A percentile compares a stretch with the other conserved stretches of the same genome.
Conservation (phyloP, 2,329 filamentous ascomycete species). For the Trichophaea hybrida region DNA sequence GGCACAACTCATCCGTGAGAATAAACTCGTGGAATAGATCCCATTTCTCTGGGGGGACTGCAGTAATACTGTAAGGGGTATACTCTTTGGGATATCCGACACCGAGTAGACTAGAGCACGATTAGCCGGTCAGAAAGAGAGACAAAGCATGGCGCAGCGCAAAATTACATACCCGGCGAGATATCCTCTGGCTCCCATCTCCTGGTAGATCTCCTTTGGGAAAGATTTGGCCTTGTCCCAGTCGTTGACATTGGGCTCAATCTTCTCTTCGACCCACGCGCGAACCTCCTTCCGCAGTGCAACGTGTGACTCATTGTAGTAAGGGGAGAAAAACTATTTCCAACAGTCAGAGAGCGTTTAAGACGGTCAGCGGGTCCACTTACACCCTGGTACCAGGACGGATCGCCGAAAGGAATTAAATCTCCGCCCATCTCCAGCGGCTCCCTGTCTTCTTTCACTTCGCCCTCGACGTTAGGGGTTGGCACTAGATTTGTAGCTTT, state of each 20-base stretch:
- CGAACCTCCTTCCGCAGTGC: conserved; percentile 82
- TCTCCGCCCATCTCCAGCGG: conserved; percentile 72
- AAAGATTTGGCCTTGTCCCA: conserved; percentile 95
- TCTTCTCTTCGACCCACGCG: conserved; percentile 75
- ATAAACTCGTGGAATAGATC: conserved; percentile 98
- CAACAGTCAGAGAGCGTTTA: conserved; percentile 4
- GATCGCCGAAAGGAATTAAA: conserved; percentile 81
- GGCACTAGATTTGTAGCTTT: conserved; percentile 40
- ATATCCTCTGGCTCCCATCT: conserved; percentile 87
- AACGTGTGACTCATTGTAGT: conserved; percentile 88
- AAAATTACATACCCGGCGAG: conserved; percentile 49
- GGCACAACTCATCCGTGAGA: conserved; percentile 84
- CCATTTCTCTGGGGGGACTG: conserved; percentile 77
- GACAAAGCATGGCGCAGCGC: too few relatives aligned
- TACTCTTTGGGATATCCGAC: conserved; percentile 67
- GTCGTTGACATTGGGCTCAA: conserved; percentile 83
- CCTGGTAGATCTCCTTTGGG: conserved; percentile 78
- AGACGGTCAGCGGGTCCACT: conserved; percentile 31
- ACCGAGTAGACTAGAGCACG: conserved; percentile 47
- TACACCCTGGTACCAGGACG: conserved; percentile 87
- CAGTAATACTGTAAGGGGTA: conserved; percentile 55
- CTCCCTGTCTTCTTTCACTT: conserved; percentile 47
- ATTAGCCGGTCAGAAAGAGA: not conserved
- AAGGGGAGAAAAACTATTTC: conserved; percentile 75
- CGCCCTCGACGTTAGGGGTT: conserved; percentile 28